A percentile compares a stretch with the other conserved stretches of the same genome.
Evolutionary conservation across 2,329 filamentous ascomycete species (phyloP).

Genomic region (Torrubiella hemipterigena): DNA sequence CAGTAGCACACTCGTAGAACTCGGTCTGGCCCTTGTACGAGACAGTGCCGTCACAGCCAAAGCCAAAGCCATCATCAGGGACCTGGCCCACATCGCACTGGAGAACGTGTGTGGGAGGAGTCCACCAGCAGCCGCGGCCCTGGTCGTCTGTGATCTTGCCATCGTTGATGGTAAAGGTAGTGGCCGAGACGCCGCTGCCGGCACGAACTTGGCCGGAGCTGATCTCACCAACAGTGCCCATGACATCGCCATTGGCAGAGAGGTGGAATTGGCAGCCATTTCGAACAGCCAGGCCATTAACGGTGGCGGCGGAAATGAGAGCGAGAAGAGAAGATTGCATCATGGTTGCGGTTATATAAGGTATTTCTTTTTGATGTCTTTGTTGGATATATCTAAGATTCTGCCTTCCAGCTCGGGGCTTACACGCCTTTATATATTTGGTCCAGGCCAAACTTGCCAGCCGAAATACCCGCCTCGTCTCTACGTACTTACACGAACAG

Average conservation of each 20-base stretch:
- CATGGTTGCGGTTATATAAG: slow-evolving; percentile 1
- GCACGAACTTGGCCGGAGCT: slow-evolving; percentile 44
- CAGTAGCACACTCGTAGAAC: slow-evolving; percentile 51
- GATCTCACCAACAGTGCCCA: slow-evolving; percentile 47
- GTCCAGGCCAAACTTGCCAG: too few relatives aligned
- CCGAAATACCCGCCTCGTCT: too few relatives aligned
- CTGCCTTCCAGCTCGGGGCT: too few relatives aligned
- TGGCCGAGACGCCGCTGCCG: slow-evolving; percentile 32
- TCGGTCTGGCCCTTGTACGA: slow-evolving; percentile 34
- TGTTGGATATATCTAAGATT: too few relatives aligned
- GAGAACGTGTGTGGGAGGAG: slow-evolving; percentile 44
- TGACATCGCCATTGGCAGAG: slow-evolving; percentile 31
- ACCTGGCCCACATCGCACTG: slow-evolving; percentile 46
- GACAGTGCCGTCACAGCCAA: slow-evolving; percentile 39
- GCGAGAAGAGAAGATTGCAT: slow-evolving; percentile 8
- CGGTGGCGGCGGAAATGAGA: slow-evolving; percentile 8
- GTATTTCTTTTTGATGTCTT: too few relatives aligned
- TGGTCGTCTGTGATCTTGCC: slow-evolving; percentile 43
- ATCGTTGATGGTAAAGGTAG: slow-evolving; percentile 41
- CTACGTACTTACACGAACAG: too few relatives aligned
- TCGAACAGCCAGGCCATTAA: slow-evolving; percentile 9
- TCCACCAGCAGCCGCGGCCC: slow-evolving; percentile 51
- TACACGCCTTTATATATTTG: too few relatives aligned
- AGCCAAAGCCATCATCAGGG: slow-evolving; percentile 41
- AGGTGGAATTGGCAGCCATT: slow-evolving; percentile 31